Conservation (phyloP, 2,329 filamentous ascomycete genomes). For the Pyrenochaeta sp. region DNA sequence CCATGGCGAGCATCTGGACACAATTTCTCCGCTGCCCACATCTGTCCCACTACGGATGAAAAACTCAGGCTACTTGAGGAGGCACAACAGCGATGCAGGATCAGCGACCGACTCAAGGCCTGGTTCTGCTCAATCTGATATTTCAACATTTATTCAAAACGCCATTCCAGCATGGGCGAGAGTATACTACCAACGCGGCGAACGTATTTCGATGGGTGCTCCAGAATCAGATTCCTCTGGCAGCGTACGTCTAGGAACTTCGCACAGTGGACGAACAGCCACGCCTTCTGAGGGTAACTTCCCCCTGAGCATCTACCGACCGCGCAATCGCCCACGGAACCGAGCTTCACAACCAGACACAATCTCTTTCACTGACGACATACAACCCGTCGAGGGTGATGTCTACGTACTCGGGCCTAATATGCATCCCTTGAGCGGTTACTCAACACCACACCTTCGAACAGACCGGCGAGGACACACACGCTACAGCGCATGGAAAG, state of each 20-base stretch:
- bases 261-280: conserved; percentile 46
- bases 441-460: conserved; percentile 48
- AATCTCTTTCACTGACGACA: conserved; percentile 38
- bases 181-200: conserved; percentile 49
- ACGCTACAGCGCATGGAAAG: conserved; percentile 71
- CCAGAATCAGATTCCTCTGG: conserved; percentile 46
- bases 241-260: conserved; percentile 42
- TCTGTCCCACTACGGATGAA: conserved; percentile 49
- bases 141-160: conserved; percentile 45
- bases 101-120: conserved; percentile 46
- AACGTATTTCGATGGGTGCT: conserved; percentile 45
- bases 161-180: conserved; percentile 52
- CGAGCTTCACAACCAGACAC: conserved; percentile 41
- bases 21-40: conserved; percentile 48
- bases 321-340: conserved; percentile 48
- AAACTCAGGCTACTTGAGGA: conserved; percentile 48
- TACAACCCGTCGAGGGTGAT: conserved; percentile 38
- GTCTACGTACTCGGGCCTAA: conserved; percentile 39
- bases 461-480: conserved; percentile 56
- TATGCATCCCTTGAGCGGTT: conserved; percentile 35
- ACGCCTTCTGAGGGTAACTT: conserved; percentile 51
- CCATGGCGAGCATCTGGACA: conserved; percentile 49
- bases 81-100: conserved; percentile 42
- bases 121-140: conserved; percentile 46
- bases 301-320: conserved; percentile 48